Percentiles rank a stretch among this genome's conserved stretches.
Conservation (phyloP, 2,329 filamentous ascomycete species). For the Sporothrix sp. region DNA sequence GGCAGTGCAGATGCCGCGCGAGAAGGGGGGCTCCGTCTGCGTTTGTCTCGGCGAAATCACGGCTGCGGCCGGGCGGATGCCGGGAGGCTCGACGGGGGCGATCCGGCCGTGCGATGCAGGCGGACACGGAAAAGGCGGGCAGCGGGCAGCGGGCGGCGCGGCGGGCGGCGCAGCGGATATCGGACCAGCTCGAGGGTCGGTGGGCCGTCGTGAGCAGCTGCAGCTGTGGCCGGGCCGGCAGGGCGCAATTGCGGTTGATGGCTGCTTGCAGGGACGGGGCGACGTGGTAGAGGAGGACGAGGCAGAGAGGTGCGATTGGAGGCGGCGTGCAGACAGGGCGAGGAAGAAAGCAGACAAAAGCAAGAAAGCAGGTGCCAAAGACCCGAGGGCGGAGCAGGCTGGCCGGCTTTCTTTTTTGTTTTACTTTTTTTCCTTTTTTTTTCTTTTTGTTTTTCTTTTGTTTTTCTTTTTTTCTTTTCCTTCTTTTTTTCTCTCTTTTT, state of each 20-base stretch:
- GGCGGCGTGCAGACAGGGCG: neutral
- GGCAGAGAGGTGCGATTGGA: neutral
- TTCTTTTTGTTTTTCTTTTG: neutral
- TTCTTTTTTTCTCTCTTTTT: slow-evolving; percentile 1
- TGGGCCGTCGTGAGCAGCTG: neutral
- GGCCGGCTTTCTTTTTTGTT: neutral
- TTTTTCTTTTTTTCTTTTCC: neutral
- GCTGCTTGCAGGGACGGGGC: neutral
- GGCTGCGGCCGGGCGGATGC: too few relatives aligned
- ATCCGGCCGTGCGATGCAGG: too few relatives aligned
- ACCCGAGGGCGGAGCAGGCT: neutral
- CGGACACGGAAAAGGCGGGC: too few relatives aligned
- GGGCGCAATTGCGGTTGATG: neutral
- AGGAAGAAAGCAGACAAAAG: neutral
- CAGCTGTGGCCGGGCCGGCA: neutral
- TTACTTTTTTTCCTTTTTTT: neutral
- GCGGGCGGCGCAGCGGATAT: slow-evolving; percentile 1
- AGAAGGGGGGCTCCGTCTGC: too few relatives aligned
- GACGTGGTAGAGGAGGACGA: neutral
- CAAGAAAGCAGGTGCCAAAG: neutral
- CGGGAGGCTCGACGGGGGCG: too few relatives aligned
- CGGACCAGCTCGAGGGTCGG: slow-evolving; percentile 4
- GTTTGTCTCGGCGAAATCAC: too few relatives aligned
- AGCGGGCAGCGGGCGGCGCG: too few relatives aligned
- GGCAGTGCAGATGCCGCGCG: too few relatives aligned